Percentiles rank a stretch among this genome's conserved stretches.
phyloP scores from a whole-genome alignment of 2,329 filamentous ascomycete genomes.

The Zymoseptoria tritici region DNA sequence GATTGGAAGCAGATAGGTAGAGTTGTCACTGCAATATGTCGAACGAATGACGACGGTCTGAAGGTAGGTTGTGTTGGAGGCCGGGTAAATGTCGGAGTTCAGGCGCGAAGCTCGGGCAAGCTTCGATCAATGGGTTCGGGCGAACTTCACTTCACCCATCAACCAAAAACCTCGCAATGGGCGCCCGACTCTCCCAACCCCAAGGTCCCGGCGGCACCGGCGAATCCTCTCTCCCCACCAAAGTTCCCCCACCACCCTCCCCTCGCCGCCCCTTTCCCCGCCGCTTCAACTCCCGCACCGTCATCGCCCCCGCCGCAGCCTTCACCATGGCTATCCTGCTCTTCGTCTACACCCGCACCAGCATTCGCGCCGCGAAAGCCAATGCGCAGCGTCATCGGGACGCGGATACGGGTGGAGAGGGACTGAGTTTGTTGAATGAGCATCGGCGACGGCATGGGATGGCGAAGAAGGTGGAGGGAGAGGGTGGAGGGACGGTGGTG shows the following conservation, averaged over 20 bases:
- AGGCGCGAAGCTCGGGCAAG: neutral
- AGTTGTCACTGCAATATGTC: too few relatives aligned
- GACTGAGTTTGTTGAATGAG: slow-evolving; percentile 47
- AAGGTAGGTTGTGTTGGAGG: neutral
- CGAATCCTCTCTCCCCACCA: slow-evolving; percentile 31
- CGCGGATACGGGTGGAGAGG: slow-evolving; percentile 47
- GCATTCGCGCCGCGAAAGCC: slow-evolving; percentile 58
- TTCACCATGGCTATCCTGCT: slow-evolving; percentile 55
- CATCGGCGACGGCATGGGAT: slow-evolving; percentile 46
- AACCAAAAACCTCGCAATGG: slow-evolving; percentile 31
- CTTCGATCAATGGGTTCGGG: neutral
- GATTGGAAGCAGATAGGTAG: too few relatives aligned
- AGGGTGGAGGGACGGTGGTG: slow-evolving; percentile 29
- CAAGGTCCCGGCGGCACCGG: slow-evolving; percentile 36
- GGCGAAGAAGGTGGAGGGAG: slow-evolving; percentile 37
- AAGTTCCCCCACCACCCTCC: slow-evolving; percentile 27
- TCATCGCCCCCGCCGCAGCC: slow-evolving; percentile 56
- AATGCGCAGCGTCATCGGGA: slow-evolving; percentile 55
- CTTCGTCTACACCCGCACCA: slow-evolving; percentile 56
- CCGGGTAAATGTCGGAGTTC: neutral
- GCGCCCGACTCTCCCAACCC: slow-evolving; percentile 40
- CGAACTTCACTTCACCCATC: neutral
- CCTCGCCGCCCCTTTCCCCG: slow-evolving; percentile 25
- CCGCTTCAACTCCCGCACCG: slow-evolving; percentile 33
- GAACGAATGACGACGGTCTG: too few relatives aligned